phyloP scores from a whole-genome alignment of 306 rosid genomes.

The Casuarina cunninghamiana region DNA sequence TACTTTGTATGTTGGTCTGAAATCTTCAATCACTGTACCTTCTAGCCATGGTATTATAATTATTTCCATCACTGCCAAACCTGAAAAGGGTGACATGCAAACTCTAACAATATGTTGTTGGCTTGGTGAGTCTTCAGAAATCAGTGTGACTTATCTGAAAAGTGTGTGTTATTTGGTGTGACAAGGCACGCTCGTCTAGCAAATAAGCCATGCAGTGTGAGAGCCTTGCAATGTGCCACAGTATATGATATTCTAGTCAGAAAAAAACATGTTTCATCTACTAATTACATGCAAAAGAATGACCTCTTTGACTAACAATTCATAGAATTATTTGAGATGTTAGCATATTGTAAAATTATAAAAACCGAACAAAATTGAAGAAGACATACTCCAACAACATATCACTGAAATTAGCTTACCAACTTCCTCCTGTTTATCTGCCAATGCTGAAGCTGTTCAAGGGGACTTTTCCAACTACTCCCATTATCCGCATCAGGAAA shows the following conservation, averaged over 20 bases:
- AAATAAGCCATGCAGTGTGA: not conserved
- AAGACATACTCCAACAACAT: slow-evolving; percentile 19
- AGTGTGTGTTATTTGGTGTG: not conserved
- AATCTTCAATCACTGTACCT: not conserved
- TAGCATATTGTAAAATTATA: slow-evolving; percentile 8
- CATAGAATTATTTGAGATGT: slow-evolving; percentile 2
- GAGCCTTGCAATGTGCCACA: not conserved
- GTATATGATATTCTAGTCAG: not conserved
- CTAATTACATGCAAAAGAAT: slow-evolving; percentile 1
- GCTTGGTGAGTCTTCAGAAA: not conserved
- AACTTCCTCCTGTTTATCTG: slow-evolving; percentile 97
- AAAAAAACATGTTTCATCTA: not conserved
- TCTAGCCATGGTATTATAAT: not conserved
- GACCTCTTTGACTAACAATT: slow-evolving; percentile 7
- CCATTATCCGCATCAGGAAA: slow-evolving; percentile 65
- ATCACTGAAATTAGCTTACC: slow-evolving; percentile 54
- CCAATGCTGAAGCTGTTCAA: slow-evolving; percentile 96
- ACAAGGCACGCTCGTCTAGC: not conserved
- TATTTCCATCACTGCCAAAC: not conserved
- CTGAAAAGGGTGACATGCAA: not conserved
- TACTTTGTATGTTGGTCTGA: slow-evolving; percentile 3
- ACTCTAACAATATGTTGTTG: not conserved
- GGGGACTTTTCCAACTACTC: slow-evolving; percentile 89
- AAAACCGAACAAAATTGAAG: slow-evolving; percentile 8
- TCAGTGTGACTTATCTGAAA: not conserved